Conservation (phyloP, 129 eudicot species). For the Tagetes erecta region DNA sequence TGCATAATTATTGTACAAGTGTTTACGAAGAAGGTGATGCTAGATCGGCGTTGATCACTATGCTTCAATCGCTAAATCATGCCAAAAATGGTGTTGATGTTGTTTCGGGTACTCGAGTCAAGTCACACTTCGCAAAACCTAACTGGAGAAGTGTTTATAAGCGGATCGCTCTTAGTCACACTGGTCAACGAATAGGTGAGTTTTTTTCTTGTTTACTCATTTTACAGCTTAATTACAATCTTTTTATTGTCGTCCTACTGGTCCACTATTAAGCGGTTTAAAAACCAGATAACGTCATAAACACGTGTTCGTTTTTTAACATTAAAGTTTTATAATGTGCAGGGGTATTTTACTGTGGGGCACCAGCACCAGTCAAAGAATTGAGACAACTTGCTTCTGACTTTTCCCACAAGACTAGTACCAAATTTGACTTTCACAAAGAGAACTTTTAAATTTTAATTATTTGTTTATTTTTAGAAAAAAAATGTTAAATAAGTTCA, state of each 20-base stretch:
- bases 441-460: constrained; percentile 47
- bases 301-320: not conserved
- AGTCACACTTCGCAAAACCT: constrained; percentile 63
- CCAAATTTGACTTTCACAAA: constrained; percentile 64
- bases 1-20: constrained; percentile 85
- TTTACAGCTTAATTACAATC: not conserved
- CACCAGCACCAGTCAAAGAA: constrained; percentile 47
- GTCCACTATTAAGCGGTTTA: not conserved
- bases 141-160: constrained; percentile 60
- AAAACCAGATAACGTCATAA: not conserved
- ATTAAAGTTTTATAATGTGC: constrained; percentile 2
- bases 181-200: constrained; percentile 53
- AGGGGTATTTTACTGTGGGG: constrained; percentile 75
- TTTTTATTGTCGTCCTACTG: no score
- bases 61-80: constrained; percentile 63
- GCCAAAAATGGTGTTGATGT: constrained; percentile 75
- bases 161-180: constrained; percentile 49
- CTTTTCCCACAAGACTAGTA: constrained; percentile 47
- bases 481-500: not conserved
- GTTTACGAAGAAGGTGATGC: constrained; percentile 88
- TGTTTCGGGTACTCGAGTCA: constrained; percentile 74
- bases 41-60: constrained; percentile 60
- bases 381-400: constrained; percentile 53
- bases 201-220: not conserved
- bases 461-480: not conserved